These are phyloP conservation scores for Fragaria iinumae DNA, from an alignment of 306 rosid genomes.

Conservation along the genomic window DNA sequence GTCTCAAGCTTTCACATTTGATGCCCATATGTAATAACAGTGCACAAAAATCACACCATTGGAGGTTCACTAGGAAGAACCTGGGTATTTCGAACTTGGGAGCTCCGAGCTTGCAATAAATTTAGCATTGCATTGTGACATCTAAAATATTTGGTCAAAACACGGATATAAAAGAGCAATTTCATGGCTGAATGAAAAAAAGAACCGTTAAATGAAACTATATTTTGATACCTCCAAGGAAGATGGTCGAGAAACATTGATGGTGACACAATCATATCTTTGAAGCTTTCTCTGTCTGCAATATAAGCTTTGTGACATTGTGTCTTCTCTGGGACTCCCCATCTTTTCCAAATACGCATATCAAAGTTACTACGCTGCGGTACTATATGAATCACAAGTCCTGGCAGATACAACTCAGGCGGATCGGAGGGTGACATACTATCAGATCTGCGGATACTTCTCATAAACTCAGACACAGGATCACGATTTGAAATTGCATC, in stretches of 20 bases:
- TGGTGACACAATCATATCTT: constrained; percentile 74
- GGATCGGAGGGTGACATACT: constrained; percentile 46
- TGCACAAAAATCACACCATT: constrained; percentile 9
- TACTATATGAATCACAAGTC: constrained; percentile 69
- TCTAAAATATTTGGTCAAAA: constrained; percentile 11
- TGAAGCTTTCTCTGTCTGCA: constrained; percentile 71
- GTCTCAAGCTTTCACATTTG: background rate
- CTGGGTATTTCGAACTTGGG: constrained; percentile 4
- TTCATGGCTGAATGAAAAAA: background rate
- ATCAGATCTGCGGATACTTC: constrained; percentile 52
- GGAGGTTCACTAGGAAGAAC: background rate
- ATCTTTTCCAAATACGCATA: constrained; percentile 31
- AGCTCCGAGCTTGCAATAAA: constrained; percentile 18
- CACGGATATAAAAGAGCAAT: constrained; percentile 11
- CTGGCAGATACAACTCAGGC: constrained; percentile 82
- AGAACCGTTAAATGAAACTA: background rate
- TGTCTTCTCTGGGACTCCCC: constrained; percentile 34
- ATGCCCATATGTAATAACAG: background rate
- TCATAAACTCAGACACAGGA: constrained; percentile 60
- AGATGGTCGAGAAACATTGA: constrained; percentile 99
- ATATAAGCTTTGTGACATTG: constrained; percentile 59
- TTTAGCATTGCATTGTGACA: constrained; percentile 31
- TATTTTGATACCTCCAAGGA: constrained; percentile 79
- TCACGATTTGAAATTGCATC: constrained; percentile 31
- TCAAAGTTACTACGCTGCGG: constrained; percentile 38